Evolutionary conservation across 345 rosid species (phyloP).

Genomic region (Stellera chamaejasme): DNA sequence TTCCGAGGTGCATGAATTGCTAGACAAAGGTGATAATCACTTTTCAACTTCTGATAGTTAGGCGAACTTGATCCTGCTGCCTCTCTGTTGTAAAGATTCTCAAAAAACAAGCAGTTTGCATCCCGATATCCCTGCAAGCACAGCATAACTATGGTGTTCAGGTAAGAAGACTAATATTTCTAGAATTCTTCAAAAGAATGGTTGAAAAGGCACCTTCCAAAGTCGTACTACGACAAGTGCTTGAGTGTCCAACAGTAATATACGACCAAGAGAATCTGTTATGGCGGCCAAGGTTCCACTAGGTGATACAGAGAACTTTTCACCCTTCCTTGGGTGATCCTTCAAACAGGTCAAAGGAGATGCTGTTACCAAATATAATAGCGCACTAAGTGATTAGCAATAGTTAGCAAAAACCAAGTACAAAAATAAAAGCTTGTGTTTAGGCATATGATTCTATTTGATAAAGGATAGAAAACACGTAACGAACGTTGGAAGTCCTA

Average conservation of each 20-base stretch:
- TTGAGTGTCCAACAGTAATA: conserved; percentile 87
- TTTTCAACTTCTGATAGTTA: conserved; percentile 45
- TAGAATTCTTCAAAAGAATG: neutral
- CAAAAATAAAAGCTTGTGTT: too few relatives aligned
- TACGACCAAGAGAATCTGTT: conserved; percentile 97
- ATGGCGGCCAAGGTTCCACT: conserved; percentile 98
- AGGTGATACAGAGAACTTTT: conserved; percentile 80
- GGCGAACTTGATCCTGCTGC: conserved; percentile 37
- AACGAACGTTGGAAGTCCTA: too few relatives aligned
- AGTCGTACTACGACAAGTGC: conserved; percentile 92
- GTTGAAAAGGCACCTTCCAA: conserved; percentile 66
- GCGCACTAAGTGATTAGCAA: conserved; percentile 8
- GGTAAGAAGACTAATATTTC: neutral
- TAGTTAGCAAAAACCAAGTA: too few relatives aligned
- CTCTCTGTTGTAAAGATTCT: conserved; percentile 68
- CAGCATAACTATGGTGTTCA: conserved; percentile 5
- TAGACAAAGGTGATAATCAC: conserved; percentile 87
- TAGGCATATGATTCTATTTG: too few relatives aligned
- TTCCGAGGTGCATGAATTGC: conserved; percentile 97
- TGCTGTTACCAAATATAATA: conserved; percentile 40
- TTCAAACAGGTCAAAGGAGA: conserved; percentile 92
- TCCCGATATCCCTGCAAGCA: conserved; percentile 81
- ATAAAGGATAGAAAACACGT: too few relatives aligned
- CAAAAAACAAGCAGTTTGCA: conserved; percentile 90
- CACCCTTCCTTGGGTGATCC: conserved; percentile 94